Evolutionary conservation across 495 filamentous ascomycete species (phyloP).

Genomic region (Talaromyces borbonicus): DNA sequence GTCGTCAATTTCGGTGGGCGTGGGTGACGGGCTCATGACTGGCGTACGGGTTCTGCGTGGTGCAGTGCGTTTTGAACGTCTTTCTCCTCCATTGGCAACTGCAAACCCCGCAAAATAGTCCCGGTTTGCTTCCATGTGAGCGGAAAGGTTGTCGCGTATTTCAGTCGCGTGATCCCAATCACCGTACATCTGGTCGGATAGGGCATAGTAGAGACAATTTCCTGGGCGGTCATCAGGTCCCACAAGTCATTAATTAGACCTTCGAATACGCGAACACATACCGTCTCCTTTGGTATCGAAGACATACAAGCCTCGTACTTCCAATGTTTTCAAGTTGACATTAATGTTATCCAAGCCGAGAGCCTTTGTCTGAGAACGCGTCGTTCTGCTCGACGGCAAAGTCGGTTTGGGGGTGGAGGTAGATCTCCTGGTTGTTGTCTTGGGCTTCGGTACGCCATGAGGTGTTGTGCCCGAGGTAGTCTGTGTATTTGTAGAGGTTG

Average conservation of each 20-base stretch:
- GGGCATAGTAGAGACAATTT: conserved; percentile 70
- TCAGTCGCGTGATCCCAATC: conserved; percentile 45
- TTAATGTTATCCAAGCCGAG: conserved; percentile 6
- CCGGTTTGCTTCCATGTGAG: conserved; percentile 51
- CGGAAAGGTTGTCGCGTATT: conserved; percentile 51
- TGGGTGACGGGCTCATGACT: conserved; percentile 31
- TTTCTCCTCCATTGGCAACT: conserved; percentile 46
- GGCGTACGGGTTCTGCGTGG: conserved; percentile 48
- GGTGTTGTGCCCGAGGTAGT: no score
- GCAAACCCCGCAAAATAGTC: conserved; percentile 61
- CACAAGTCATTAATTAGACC: not conserved
- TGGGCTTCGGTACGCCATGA: conserved; percentile 4
- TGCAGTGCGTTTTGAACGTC: conserved; percentile 33
- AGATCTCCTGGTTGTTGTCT: conserved; percentile 5
- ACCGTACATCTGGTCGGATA: conserved; percentile 66
- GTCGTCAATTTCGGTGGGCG: conserved; percentile 47
- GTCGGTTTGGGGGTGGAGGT: conserved; percentile 14
- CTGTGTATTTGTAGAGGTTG: not conserved
- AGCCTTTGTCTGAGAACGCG: not conserved
- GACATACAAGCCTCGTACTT: conserved; percentile 30
- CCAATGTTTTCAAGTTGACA: conserved; percentile 30
- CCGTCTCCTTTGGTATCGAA: conserved; percentile 38
- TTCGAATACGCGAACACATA: conserved; percentile 11
- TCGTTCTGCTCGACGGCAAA: not conserved
- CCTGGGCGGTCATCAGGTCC: conserved; percentile 26